phyloP scores from a whole-genome alignment of 2,329 filamentous ascomycete species.

The Hypoxylon sp. region DNA sequence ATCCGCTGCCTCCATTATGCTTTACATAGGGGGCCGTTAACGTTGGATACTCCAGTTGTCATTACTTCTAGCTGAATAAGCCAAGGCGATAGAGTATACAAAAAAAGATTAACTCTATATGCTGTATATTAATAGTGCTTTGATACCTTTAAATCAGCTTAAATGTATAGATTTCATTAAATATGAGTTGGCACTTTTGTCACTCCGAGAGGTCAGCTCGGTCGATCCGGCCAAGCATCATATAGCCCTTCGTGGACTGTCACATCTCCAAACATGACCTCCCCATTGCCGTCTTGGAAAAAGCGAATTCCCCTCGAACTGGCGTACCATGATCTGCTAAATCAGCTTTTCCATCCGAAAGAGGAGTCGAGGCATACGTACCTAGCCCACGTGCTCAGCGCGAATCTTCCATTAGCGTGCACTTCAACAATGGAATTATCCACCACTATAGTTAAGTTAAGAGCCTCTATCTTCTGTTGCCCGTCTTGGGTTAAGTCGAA shows the following conservation, averaged over 20 bases:
- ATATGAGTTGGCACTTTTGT: background rate
- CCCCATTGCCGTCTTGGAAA: slow-evolving; percentile 52
- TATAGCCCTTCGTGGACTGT: slow-evolving; percentile 55
- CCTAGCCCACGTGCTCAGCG: slow-evolving; percentile 59
- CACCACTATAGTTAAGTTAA: slow-evolving; percentile 58
- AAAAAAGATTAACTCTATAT: background rate
- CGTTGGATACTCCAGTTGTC: background rate
- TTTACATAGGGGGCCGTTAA: background rate
- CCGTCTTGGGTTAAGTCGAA: slow-evolving; percentile 55
- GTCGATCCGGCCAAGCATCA: slow-evolving; percentile 55
- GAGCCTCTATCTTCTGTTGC: slow-evolving; percentile 52
- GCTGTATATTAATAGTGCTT: background rate
- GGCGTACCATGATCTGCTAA: slow-evolving; percentile 54
- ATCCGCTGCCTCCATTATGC: background rate
- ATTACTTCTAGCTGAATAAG: background rate
- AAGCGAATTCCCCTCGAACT: slow-evolving; percentile 54
- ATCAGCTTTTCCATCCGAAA: slow-evolving; percentile 40
- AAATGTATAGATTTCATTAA: background rate
- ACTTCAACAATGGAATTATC: slow-evolving; percentile 57
- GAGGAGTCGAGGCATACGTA: slow-evolving; percentile 44
- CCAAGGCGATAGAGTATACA: background rate
- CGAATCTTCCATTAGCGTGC: slow-evolving; percentile 59
- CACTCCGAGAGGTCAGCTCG: background rate
- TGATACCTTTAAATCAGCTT: background rate
- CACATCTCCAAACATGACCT: slow-evolving; percentile 52